A percentile compares a stretch with the other conserved stretches of the same genome.
Evolutionary conservation across 116 monocot genomes (phyloP).

Genomic region (Thalassia testudinum): DNA sequence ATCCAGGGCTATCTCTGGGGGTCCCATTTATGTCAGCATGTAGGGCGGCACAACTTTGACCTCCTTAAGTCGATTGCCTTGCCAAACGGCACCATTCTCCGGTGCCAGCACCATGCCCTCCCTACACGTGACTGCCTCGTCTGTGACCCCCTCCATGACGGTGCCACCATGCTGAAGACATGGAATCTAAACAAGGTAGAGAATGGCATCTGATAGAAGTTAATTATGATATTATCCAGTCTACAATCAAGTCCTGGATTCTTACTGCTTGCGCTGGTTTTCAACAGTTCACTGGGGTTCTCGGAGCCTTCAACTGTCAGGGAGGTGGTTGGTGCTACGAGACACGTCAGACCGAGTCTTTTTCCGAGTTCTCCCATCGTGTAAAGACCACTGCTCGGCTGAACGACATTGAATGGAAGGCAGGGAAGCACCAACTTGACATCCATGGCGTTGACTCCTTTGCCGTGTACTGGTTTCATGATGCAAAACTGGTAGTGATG

Average conservation of each 20-base stretch:
- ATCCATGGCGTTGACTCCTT: conserved; percentile 15
- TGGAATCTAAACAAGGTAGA: conserved; percentile 77
- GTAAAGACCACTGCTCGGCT: conserved; percentile 21
- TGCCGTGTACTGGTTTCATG: conserved; percentile 36
- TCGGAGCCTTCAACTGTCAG: conserved; percentile 89
- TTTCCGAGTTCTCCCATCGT: conserved; percentile 30
- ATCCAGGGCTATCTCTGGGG: conserved; percentile 78
- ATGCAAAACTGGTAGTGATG: conserved; percentile 23
- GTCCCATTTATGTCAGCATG: conserved; percentile 77
- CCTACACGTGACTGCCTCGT: conserved; percentile 75
- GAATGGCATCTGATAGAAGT: neutral
- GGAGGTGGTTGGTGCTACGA: conserved; percentile 75
- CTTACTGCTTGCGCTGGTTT: neutral
- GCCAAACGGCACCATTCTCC: conserved; percentile 56
- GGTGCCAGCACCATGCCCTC: conserved; percentile 57
- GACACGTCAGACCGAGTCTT: conserved; percentile 33
- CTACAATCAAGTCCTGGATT: neutral
- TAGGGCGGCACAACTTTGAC: conserved; percentile 51
- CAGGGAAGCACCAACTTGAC: conserved; percentile 8
- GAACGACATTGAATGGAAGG: conserved; percentile 56
- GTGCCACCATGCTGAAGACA: conserved; percentile 70
- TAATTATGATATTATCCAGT: neutral
- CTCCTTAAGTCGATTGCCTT: conserved; percentile 41
- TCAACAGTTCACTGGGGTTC: conserved; percentile 37
- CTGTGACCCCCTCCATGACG: conserved; percentile 61